Percentiles rank a stretch among this genome's conserved stretches.
Evolutionary conservation across 768 basidiomycete species (phyloP).

Genomic region (Dioszegia aurantiaca): DNA sequence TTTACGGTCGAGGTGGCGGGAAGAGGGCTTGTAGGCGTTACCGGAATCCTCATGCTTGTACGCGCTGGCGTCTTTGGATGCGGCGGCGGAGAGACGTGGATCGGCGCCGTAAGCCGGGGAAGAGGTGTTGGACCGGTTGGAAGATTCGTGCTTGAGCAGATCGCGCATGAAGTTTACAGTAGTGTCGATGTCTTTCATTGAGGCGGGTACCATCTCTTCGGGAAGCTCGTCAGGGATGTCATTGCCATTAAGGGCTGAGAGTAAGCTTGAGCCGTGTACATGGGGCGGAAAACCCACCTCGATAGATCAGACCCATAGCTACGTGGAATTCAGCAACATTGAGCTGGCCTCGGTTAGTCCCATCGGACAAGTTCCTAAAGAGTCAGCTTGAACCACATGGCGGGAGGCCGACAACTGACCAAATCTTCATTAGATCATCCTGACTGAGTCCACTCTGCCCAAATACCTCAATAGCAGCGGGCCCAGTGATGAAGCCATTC

Average conservation of each 20-base stretch:
- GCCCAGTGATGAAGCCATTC: conserved; percentile 82
- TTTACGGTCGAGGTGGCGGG: conserved; percentile 80
- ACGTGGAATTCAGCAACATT: conserved; percentile 96
- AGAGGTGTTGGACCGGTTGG: conserved; percentile 57
- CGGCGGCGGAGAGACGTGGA: conserved; percentile 12
- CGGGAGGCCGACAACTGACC: conserved; percentile 59
- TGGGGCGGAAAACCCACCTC: conserved; percentile 63
- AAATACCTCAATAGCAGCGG: conserved; percentile 85
- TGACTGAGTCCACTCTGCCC: conserved; percentile 84
- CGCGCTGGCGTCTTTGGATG: conserved; percentile 74
- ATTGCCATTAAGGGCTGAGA: conserved; percentile 84
- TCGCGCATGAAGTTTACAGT: conserved; percentile 87
- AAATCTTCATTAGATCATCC: conserved; percentile 88
- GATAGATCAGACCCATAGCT: conserved; percentile 96
- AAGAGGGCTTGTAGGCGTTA: conserved; percentile 74
- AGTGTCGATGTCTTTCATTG: conserved; percentile 78
- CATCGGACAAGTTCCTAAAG: conserved; percentile 84
- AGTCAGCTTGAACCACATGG: conserved; percentile 5
- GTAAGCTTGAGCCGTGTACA: conserved; percentile 8
- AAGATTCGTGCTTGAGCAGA: conserved; percentile 77
- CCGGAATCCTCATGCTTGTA: conserved; percentile 74
- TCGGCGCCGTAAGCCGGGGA: conserved; percentile 30
- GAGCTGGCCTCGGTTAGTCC: conserved; percentile 88
- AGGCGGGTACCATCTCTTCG: conserved; percentile 84
- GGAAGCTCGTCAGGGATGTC: conserved; percentile 83